Evolutionary conservation across 2,329 filamentous ascomycete species (phyloP).

Genomic region (Colletotrichum sp.): DNA sequence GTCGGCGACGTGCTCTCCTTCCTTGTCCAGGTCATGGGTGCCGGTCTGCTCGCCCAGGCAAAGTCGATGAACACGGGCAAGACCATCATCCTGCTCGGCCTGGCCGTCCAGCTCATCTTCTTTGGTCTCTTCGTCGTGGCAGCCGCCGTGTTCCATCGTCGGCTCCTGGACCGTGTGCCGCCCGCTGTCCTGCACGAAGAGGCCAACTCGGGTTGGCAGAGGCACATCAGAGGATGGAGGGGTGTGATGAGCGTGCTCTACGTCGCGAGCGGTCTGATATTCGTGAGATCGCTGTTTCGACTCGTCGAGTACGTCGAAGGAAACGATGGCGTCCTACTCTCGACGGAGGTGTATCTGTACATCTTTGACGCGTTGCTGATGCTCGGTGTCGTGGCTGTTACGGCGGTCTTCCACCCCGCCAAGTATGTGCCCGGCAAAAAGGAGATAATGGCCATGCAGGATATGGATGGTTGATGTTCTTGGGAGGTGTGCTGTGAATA

Average conservation of each 20-base stretch:
- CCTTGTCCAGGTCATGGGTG: background rate
- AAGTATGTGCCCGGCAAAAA: background rate
- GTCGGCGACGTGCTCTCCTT: slow-evolving; percentile 15
- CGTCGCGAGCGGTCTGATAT: slow-evolving; percentile 44
- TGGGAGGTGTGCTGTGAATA: background rate
- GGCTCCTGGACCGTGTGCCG: background rate
- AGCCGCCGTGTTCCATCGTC: slow-evolving; percentile 43
- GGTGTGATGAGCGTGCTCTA: slow-evolving; percentile 43
- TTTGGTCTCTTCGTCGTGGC: slow-evolving; percentile 54
- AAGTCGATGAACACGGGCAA: slow-evolving; percentile 30
- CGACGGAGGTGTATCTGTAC: slow-evolving; percentile 39
- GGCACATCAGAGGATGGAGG: slow-evolving; percentile 7
- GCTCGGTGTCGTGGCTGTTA: slow-evolving; percentile 22
- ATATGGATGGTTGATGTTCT: background rate
- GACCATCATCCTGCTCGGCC: slow-evolving; percentile 50
- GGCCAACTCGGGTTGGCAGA: slow-evolving; percentile 11
- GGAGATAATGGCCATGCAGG: background rate
- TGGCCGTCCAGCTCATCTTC: slow-evolving; percentile 56
- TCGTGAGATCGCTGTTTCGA: slow-evolving; percentile 47
- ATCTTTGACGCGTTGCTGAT: slow-evolving; percentile 42
- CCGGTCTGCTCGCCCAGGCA: background rate
- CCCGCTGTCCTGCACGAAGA: background rate
- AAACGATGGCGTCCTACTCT: slow-evolving; percentile 33
- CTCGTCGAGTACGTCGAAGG: slow-evolving; percentile 46
- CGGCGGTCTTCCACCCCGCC: background rate